Base-by-base conservation (phyloP, 768 basidiomycete genomes). In the Phanerochaete sordida region DNA sequence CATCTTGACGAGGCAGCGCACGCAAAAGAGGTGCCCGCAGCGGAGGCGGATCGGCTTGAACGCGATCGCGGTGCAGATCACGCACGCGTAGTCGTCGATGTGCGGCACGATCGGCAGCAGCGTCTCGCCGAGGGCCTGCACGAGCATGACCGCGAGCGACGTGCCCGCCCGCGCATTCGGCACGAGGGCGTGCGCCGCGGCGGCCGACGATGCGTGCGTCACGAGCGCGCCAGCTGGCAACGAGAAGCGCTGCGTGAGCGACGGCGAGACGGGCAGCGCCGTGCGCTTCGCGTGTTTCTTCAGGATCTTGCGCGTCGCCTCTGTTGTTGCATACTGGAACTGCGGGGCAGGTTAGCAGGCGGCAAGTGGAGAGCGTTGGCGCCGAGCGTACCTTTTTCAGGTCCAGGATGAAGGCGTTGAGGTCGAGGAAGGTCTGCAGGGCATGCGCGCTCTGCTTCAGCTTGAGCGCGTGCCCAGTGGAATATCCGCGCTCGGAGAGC, bases 271-370 rank as follows among this genome's bases (percentile, higher is more conserved):
- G 1, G 91, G 88, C 9, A 98, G 76, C 0, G 90, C 85, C 0
- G 94, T 96, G 3, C 92, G 86, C 70, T 96, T 96, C 28, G 91
- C 82, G 69, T 95, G 95, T 69, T 97, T 97, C 79, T 96, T 96
- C 54, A 96, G 81, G 60, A 94, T 94, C 75, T 97, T 97, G 35
- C 93, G 84, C 2, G 88, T 90, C 1, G 94, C 95, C 72, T 96
- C 93, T 7, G 87, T 80, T 68, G 93, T 96, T 7, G 91, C 93
- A 39, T 81, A 69, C 67, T 93, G 88, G 68, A 94, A 92, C 89
- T 90, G 59, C 2, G 31, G n/a, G n/a, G n/a, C n/a, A n/a, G n/a
- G n/a, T n/a, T n/a, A n/a, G 13, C 50, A 26, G 45, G 46, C 16
- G 27, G 7, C 0, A 44, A n/a, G n/a, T n/a, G 43, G 52, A 26